Evolutionary conservation across 129 eudicot species (phyloP).

Genomic region (Saussurea involucrata): DNA sequence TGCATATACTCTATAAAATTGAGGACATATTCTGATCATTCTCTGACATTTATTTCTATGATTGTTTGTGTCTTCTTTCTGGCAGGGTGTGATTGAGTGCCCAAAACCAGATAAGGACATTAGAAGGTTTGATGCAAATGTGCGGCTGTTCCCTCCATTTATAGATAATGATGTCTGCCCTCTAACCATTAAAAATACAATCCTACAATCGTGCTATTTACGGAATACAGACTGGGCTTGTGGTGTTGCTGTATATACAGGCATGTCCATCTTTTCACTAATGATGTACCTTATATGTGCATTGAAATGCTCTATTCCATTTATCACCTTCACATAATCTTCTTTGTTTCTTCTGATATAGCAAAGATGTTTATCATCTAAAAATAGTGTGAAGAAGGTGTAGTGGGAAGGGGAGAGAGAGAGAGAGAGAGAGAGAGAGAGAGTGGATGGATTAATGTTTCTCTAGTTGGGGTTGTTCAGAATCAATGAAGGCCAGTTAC

Average conservation of each 20-base stretch:
- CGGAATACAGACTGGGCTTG: slow-evolving; percentile 99
- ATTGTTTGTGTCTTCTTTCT: slow-evolving; percentile 9
- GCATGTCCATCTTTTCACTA: slow-evolving; percentile 36
- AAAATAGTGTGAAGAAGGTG: background rate
- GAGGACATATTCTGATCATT: slow-evolving; percentile 6
- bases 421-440: background rate
- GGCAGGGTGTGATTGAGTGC: slow-evolving; percentile 95
- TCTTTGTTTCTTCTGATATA: background rate
- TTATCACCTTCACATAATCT: background rate
- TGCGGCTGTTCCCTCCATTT: slow-evolving; percentile 95
- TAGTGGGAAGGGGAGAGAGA: background rate
- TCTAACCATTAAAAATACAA: slow-evolving; percentile 86
- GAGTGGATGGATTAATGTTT: background rate
- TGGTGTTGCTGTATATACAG: slow-evolving; percentile 97
- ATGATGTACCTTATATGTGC: background rate
- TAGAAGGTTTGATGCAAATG: slow-evolving; percentile 92
- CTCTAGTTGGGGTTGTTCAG: background rate
- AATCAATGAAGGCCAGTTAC: background rate
- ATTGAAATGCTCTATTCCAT: background rate
- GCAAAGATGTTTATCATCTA: background rate
- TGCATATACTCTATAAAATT: slow-evolving; percentile 13
- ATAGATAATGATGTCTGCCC: slow-evolving; percentile 93
- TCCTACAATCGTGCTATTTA: slow-evolving; percentile 95
- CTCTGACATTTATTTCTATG: background rate
- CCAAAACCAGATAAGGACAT: slow-evolving; percentile 93